Percentiles rank a stretch among this genome's conserved stretches.
phyloP scores from a whole-genome alignment of 306 rosid species.

The Boehmeria nivea region DNA sequence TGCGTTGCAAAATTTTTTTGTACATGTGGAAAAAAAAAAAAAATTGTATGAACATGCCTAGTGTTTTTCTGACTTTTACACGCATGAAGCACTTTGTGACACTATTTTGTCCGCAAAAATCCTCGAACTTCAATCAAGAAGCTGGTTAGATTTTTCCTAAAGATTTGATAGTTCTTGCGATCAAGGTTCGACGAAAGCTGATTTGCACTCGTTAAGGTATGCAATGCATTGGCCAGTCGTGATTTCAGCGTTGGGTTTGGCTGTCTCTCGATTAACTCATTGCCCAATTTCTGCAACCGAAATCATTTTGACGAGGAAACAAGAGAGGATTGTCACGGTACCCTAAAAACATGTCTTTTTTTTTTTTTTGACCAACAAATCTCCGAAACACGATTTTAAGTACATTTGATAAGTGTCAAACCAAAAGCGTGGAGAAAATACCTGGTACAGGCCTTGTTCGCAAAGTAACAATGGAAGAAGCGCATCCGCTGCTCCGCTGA shows the following conservation, averaged over 20 bases:
- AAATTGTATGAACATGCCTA: neutral
- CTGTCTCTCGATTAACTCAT: conserved; percentile 74
- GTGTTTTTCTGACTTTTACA: neutral
- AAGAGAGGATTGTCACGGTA: too few species aligned
- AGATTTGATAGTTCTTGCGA: conserved; percentile 72
- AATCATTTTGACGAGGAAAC: conserved; percentile 7
- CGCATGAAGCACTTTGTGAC: too few species aligned
- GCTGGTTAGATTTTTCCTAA: conserved; percentile 70
- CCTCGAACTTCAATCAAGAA: conserved; percentile 87
- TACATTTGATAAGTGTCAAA: neutral
- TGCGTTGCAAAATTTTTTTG: neutral
- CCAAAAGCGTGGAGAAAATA: conserved; percentile 13
- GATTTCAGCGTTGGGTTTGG: conserved; percentile 54
- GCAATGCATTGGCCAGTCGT: conserved; percentile 71
- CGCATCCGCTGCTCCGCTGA: conserved; percentile 94
- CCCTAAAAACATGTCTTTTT: too few species aligned
- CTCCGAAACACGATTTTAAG: neutral
- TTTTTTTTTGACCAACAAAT: too few species aligned
- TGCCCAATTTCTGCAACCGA: conserved; percentile 54
- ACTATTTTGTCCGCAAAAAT: conserved; percentile 68
- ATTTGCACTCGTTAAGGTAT: conserved; percentile 64
- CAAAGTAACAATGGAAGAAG: conserved; percentile 87
- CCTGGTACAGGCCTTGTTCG: conserved; percentile 85
- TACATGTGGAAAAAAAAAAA: neutral
- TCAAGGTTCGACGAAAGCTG: conserved; percentile 79